Conservation (phyloP, 257 asterid genomes). For the Nyctanthes arbortristis region DNA sequence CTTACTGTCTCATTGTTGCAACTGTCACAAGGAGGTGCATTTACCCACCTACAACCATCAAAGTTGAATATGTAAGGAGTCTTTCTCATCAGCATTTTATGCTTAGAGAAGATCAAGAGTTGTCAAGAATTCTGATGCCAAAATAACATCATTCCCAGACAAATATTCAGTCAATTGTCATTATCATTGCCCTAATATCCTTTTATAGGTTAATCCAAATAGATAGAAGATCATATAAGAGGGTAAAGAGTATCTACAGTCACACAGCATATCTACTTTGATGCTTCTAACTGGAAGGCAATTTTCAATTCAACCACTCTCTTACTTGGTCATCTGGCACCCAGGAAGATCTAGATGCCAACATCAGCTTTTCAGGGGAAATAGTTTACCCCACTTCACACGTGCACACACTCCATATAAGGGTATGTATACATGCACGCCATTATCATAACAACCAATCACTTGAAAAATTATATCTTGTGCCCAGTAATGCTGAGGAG, state of each 20-base stretch:
- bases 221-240: slow-evolving; percentile 6
- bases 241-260: neutral
- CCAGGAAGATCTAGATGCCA: slow-evolving; percentile 1
- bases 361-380: neutral
- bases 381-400: neutral
- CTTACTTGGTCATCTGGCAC: neutral
- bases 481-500: slow-evolving; percentile 15
- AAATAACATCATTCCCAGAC: slow-evolving; percentile 13
- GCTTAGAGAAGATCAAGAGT: slow-evolving; percentile 7
- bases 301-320: neutral
- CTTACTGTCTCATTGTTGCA: slow-evolving; percentile 65
- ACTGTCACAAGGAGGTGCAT: slow-evolving; percentile 86
- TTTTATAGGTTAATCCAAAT: neutral
- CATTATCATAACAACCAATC: slow-evolving; percentile 2
- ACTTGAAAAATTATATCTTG: slow-evolving; percentile 2
- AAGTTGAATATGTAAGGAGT: slow-evolving; percentile 12
- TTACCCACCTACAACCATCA: slow-evolving; percentile 77
- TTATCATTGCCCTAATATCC: neutral
- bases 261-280: slow-evolving; percentile 8
- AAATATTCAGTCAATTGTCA: neutral
- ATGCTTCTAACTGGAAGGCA: slow-evolving; percentile 6
- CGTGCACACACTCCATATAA: neutral
- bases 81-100: slow-evolving; percentile 23
- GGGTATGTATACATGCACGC: too few relatives aligned
- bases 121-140: neutral